Base-by-base conservation (phyloP, 2,329 filamentous ascomycete species). In the Tolypocladium album region DNA sequence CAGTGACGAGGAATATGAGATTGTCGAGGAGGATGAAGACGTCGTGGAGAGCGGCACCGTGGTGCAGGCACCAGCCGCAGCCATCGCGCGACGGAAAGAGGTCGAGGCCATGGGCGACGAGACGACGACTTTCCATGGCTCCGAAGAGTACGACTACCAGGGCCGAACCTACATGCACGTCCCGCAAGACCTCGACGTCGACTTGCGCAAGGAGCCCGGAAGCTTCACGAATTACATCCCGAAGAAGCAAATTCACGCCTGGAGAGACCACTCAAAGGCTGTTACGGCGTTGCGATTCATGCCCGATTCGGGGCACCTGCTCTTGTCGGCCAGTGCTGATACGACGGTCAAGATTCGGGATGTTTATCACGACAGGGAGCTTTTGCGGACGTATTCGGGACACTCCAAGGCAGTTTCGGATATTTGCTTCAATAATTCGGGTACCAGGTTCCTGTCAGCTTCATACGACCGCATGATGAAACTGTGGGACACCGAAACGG, bases 81-180 rank as follows among this genome's bases (percentile, higher is more conserved):
- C 84, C 4, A 70, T 88, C 47, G 78, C 76, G 42, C 78, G 78
- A 63, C 74, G 85, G 65, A 83, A 84, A 70, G 78, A 84, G 69
- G 79, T 80, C 11, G 83, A 86, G 69, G 79, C 80, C 64, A 65
- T 80, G 67, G 86, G 86, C 61, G 83, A 83, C 34, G 94, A 99
- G 77, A 94, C 88, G 58, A 92, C 88, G 52, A 87, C 86, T 53
- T 99, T 97, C 75, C 89, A 96, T 69, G 94, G 92, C 63, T 82
- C 82, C 47, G 81, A 89, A 70, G 80, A 94, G 75, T 88, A 87
- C 78, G 94, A 99, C 73, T 99, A 99, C 77, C 89, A 95, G 72
- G 94, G 94, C 56, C 82, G 94, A 65, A 96, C 93, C 40, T 99
- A 96, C 72, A 97, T 99, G 93, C 94, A 99, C 75, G 82, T 97